phyloP scores from a whole-genome alignment of 495 filamentous ascomycete genomes.

The Xylaria venustula region DNA sequence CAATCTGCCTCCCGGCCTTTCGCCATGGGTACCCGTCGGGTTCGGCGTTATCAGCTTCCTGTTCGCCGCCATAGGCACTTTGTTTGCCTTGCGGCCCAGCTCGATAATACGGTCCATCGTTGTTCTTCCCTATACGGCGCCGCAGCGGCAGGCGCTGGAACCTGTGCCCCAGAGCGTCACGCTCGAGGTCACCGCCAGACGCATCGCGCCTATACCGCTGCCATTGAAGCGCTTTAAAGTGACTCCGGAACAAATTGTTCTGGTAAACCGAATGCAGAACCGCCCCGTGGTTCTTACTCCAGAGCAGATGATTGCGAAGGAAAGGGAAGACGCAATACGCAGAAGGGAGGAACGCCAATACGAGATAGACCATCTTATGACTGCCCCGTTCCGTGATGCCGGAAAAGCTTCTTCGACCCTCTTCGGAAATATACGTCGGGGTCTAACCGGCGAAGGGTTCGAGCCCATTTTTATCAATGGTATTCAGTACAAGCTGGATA shows the following conservation, averaged over 20 bases:
- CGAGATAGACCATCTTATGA: conserved; percentile 47
- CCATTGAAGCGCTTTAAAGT: conserved; percentile 31
- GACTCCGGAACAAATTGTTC: conserved; percentile 34
- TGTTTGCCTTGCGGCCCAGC: conserved; percentile 42
- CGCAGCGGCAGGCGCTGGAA: background rate
- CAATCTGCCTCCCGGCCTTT: conserved; percentile 40
- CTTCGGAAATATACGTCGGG: conserved; percentile 35
- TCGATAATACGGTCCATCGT: conserved; percentile 43
- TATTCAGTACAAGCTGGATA: conserved; percentile 48
- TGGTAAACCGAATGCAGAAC: conserved; percentile 37
- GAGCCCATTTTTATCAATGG: conserved; percentile 35
- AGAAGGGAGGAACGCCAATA: conserved; percentile 38
- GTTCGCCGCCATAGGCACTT: conserved; percentile 47
- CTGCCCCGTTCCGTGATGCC: conserved; percentile 47
- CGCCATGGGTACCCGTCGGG: conserved; percentile 41
- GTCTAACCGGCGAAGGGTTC: conserved; percentile 49
- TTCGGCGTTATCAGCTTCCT: conserved; percentile 43
- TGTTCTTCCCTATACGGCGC: conserved; percentile 27
- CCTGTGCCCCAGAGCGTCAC: conserved; percentile 16
- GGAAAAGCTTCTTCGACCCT: conserved; percentile 25
- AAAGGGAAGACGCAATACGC: conserved; percentile 27
- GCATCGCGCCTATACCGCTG: conserved; percentile 29
- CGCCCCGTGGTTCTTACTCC: conserved; percentile 20
- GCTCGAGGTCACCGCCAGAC: conserved; percentile 37
- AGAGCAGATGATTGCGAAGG: conserved; percentile 22